Base-by-base conservation (phyloP, 352 stramenopile genomes). In the Globisporangium abappressorium region DNA sequence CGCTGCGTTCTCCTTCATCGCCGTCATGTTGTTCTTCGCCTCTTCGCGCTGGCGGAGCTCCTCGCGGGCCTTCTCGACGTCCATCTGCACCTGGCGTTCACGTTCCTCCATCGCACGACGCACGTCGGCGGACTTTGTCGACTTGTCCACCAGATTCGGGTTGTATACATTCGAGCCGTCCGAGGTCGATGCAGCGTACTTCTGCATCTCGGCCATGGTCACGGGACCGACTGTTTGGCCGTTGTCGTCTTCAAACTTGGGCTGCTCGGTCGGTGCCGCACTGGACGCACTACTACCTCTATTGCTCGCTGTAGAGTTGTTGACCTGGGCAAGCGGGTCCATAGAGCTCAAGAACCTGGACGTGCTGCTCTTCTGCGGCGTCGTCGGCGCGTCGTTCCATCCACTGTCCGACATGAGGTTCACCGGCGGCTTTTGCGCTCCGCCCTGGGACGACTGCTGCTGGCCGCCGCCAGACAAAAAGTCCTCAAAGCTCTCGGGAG, bases 161-260 rank as follows among this genome's bases (percentile, higher is more conserved):
- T 95, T 94, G 77, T 94, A 95, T 65, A 95, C 85, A 62, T 93
- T 92, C 15, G 87, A 90, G 36, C 87, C 87, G 64, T 95, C 87
- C 6, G 84, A 84, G 26, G 85, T 87, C 2, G 81, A 85, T 30
- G 80, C 81, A 4, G 73, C 70, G 62, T 85, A 82, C 66, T 82
- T 78, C 61, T 93, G 64, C 85, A 95, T 95, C 70, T 95, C 87
- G 22, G 85, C 85, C 75, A 94, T 85, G 7, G 82, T 91, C 61
- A 95, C 87, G 0, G 87, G 87, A 0, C 87, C 87, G 34, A 95
- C 84, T 6, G 87, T 95, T 67, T 95, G 87, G 18, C 79, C 77
- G 54, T 78, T 75, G 66, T 95, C 87, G 71, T 93, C 84, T 9
- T 95, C 83, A 61, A 95, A 95, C 68, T 89, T 86, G 33, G 80